These are phyloP conservation scores for Fomitopsis betulina DNA, from an alignment of 1,284 basidiomycete genomes.

Conservation along the genomic window DNA sequence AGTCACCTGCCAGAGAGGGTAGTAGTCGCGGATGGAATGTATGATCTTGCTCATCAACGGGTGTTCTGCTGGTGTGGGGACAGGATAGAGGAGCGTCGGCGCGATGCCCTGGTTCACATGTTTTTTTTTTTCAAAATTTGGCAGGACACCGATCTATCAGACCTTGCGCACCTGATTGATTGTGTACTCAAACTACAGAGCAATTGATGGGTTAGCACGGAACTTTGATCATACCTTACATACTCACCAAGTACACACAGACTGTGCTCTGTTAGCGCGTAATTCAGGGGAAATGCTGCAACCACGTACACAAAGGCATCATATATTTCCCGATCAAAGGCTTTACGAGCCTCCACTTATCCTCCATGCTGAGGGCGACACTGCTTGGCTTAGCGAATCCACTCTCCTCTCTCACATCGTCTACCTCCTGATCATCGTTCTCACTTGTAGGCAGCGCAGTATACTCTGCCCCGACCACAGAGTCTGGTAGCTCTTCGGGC, in stretches of 20 bases:
- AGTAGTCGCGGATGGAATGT: conserved; percentile 87
- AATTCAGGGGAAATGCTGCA: not conserved
- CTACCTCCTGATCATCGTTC: conserved; percentile 12
- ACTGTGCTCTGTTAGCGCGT: conserved; percentile 39
- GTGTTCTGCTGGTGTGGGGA: conserved; percentile 59
- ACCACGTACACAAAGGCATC: conserved; percentile 69
- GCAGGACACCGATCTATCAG: not conserved
- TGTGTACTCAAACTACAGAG: conserved; percentile 79
- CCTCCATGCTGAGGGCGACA: conserved; percentile 52
- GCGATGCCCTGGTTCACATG: conserved; percentile 66
- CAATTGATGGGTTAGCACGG: conserved; percentile 3
- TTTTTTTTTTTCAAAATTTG: not conserved
- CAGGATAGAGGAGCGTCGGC: conserved; percentile 87
- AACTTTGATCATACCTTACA: not conserved
- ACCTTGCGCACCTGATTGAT: conserved; percentile 72
- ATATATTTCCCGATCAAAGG: conserved; percentile 78
- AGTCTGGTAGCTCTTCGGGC: conserved; percentile 35
- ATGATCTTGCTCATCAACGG: conserved; percentile 75
- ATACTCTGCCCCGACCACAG: conserved; percentile 41
- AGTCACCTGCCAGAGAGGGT: conserved; percentile 87
- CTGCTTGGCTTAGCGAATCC: conserved; percentile 20
- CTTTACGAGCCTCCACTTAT: conserved; percentile 74
- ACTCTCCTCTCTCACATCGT: not conserved
- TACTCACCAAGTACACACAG: conserved; percentile 68
- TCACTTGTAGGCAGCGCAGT: conserved; percentile 46